Percentiles rank a stretch among this genome's conserved stretches.
phyloP scores from a whole-genome alignment of 257 asterid genomes.

The Scutellaria barbata region DNA sequence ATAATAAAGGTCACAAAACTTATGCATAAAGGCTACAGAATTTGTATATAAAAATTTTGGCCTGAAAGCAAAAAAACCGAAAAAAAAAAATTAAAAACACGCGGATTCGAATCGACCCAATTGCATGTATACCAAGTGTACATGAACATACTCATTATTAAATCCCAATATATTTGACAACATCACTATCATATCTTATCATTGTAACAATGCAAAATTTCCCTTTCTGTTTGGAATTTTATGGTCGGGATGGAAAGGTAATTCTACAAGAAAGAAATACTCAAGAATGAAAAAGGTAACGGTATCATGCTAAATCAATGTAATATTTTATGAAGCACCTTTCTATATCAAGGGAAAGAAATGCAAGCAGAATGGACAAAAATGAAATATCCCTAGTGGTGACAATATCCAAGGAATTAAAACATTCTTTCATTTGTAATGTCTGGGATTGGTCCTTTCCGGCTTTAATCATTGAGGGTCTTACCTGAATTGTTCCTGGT shows the following conservation, averaged over 20 bases:
- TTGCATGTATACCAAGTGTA: too few relatives aligned
- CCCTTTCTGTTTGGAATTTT: not conserved
- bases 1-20: too few relatives aligned
- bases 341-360: constrained; percentile 19
- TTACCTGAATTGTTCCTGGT: constrained; percentile 67
- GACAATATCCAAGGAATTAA: constrained; percentile 75
- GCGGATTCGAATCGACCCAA: too few relatives aligned
- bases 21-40: too few relatives aligned
- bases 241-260: not conserved
- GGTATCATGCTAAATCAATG: constrained; percentile 4
- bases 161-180: too few relatives aligned
- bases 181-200: not conserved
- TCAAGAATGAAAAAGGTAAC: not conserved
- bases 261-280: not conserved
- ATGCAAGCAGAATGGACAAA: not conserved
- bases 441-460: constrained; percentile 43
- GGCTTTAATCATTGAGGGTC: constrained; percentile 91
- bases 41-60: too few relatives aligned
- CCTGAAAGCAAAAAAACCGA: too few relatives aligned
- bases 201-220: not conserved
- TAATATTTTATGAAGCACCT: constrained; percentile 22
- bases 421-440: constrained; percentile 34
- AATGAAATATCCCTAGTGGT: constrained; percentile 56
- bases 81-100: too few relatives aligned
- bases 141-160: too few relatives aligned